Evolutionary conservation across 495 filamentous ascomycete genomes (phyloP), one percentile per base, ranked within the genome.

Genomic region (Aspergillus panamensis): DNA sequence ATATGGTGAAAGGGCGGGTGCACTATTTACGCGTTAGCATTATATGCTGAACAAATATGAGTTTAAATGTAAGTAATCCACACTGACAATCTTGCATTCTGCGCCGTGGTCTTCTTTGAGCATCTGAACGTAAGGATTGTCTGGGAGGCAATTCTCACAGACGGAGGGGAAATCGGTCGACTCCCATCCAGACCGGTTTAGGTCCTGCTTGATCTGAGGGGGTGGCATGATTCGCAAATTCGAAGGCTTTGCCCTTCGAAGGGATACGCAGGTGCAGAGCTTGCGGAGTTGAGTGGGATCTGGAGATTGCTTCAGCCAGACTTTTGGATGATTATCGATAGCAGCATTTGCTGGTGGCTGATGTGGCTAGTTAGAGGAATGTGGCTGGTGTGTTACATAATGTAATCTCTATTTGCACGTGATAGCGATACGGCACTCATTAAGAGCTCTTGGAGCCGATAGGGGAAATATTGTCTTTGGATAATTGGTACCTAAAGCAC

Each of bases 61-160:
- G 40, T 30, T 25, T 32, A 8, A 10, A n/a, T 17, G 7, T 8
- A 44, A 17, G 8, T 6, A 6, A 53, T 13, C 55, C 40, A 29
- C 40, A 7, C 9, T 25, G 32, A 78, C 76, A 49, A 78, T 76
- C 67, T 82, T 79, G 73, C 81, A 81, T 73, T 84, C 82, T 62
- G 87, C 87, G 61, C 92, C 94, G 60, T 91, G 82, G 69, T 97
- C 92, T 68, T 96, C 89, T 70, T 98, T 98, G 47, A 97, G 79
- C 92, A 98, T 97, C 71, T 97, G 93, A 43, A 98, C 94, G 71
- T 96, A 97, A 6, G 92, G 94, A 67, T 97, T 97, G 56, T 95
- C 91, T 35, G 94, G 93, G 6, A 98, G 85, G 69, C 95, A 98
- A 68, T 78, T 84, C 65, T 88, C 85, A 66, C 84, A 87, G 13